These are phyloP conservation scores for Cryptococcus sp. DNA, from an alignment of 1,284 basidiomycete species.

Conservation along the genomic window DNA sequence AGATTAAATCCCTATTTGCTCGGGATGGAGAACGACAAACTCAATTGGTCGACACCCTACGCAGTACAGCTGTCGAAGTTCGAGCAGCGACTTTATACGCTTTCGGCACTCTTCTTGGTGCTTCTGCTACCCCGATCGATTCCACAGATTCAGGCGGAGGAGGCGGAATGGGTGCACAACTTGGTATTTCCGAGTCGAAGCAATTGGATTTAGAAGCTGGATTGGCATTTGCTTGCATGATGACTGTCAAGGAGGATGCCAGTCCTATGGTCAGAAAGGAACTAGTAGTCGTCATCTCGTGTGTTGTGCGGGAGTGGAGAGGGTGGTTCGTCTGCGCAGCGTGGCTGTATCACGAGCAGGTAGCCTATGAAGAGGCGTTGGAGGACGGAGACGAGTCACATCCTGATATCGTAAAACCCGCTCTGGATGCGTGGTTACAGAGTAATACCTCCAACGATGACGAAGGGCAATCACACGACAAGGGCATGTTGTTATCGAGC, in stretches of 20 bases:
- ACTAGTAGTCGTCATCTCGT: slow-evolving; percentile 83
- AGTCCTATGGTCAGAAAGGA: slow-evolving; percentile 96
- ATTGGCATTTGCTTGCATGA: slow-evolving; percentile 55
- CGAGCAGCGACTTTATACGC: slow-evolving; percentile 87
- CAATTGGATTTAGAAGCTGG: slow-evolving; percentile 58
- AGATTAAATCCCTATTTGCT: slow-evolving; percentile 81
- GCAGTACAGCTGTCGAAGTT: slow-evolving; percentile 89
- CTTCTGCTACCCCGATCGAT: slow-evolving; percentile 62
- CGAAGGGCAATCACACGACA: slow-evolving; percentile 57
- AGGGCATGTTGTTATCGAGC: slow-evolving; percentile 75
- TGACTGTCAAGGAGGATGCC: slow-evolving; percentile 82
- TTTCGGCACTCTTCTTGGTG: slow-evolving; percentile 88
- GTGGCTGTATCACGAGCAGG: slow-evolving; percentile 86
- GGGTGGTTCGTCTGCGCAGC: slow-evolving; percentile 94
- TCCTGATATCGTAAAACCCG: slow-evolving; percentile 56
- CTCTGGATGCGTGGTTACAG: slow-evolving; percentile 73
- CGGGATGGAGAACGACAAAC: slow-evolving; percentile 73
- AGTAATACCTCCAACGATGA: too few species aligned
- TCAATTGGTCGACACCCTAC: slow-evolving; percentile 73
- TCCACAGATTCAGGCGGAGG: slow-evolving; percentile 66
- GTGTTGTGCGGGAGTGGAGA: slow-evolving; percentile 90
- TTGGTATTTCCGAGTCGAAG: slow-evolving; percentile 68
- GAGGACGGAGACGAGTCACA: slow-evolving; percentile 49
- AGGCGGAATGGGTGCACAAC: slow-evolving; percentile 79
- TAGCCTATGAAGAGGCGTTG: slow-evolving; percentile 50